A percentile compares a stretch with the other conserved stretches of the same genome.
These are phyloP conservation scores for Suillus americanus DNA, from an alignment of 768 basidiomycete genomes.

Conservation along the genomic window DNA sequence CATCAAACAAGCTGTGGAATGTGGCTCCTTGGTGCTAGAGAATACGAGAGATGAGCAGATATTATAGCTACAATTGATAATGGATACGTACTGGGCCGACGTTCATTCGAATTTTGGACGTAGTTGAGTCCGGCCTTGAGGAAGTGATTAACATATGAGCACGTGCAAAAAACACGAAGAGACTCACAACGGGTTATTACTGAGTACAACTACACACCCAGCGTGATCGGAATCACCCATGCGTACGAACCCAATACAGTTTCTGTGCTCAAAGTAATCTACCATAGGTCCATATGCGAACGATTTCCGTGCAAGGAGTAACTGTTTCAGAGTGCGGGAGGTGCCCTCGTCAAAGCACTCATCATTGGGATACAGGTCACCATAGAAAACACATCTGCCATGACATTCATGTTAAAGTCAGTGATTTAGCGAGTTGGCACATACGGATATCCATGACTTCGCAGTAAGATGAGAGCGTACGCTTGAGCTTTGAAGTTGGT, in stretches of 20 bases:
- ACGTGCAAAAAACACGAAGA: constrained; percentile 58
- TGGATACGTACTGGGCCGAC: constrained; percentile 54
- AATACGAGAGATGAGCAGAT: constrained; percentile 5
- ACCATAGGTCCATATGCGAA: constrained; percentile 64
- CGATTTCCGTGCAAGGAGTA: constrained; percentile 62
- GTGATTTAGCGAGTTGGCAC: constrained; percentile 26
- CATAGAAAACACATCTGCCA: constrained; percentile 82
- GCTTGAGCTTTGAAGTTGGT: constrained; percentile 77
- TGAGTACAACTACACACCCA: constrained; percentile 73
- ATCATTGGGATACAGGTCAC: constrained; percentile 72
- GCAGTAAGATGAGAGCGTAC: constrained; percentile 76
- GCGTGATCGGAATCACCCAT: constrained; percentile 50
- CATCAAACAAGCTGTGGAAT: constrained; percentile 51
- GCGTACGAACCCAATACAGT: constrained; percentile 79
- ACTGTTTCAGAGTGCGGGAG: constrained; percentile 47
- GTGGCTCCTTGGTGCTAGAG: constrained; percentile 27
- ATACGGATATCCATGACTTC: constrained; percentile 71
- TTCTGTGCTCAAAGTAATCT: constrained; percentile 58
- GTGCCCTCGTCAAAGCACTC: constrained; percentile 62
- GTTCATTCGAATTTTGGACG: constrained; percentile 54
- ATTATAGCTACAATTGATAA: constrained; percentile 4
- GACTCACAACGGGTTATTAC: constrained; percentile 53
- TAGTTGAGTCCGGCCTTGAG: constrained; percentile 14
- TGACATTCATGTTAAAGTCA: background rate
- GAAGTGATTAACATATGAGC: constrained; percentile 63